These are phyloP conservation scores for Paraphoma chrysanthemicola DNA, from an alignment of 2,329 filamentous ascomycete species.

Conservation along the genomic window DNA sequence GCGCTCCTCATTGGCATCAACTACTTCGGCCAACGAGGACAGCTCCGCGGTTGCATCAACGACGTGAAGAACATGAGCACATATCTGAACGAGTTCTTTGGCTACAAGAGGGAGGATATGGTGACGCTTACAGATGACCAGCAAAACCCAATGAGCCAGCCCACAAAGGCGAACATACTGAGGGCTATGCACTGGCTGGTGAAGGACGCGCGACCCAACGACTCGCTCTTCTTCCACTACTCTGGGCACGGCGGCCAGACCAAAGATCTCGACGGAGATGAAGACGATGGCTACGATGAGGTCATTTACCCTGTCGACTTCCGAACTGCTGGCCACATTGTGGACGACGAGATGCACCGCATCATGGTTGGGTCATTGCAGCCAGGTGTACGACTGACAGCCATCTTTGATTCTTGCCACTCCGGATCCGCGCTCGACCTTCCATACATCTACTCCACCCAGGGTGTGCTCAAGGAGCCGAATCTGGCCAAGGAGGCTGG, in stretches of 20 bases:
- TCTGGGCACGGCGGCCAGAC: constrained; percentile 87
- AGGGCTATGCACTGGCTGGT: constrained; percentile 98
- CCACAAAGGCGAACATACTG: constrained; percentile 93
- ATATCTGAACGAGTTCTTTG: constrained; percentile 87
- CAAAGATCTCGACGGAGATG: constrained; percentile 78
- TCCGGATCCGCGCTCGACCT: constrained; percentile 79
- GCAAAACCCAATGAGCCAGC: constrained; percentile 96
- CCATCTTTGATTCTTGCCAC: constrained; percentile 84
- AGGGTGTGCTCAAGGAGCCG: constrained; percentile 80
- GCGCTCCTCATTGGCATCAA: constrained; percentile 94
- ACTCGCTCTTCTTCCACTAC: constrained; percentile 97
- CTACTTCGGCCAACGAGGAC: constrained; percentile 91
- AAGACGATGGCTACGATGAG: constrained; percentile 82
- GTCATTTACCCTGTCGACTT: constrained; percentile 87
- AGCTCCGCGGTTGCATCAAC: constrained; percentile 93
- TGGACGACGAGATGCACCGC: constrained; percentile 82
- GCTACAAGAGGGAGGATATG: constrained; percentile 96
- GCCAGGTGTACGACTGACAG: constrained; percentile 82
- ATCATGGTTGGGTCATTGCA: constrained; percentile 80
- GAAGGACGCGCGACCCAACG: constrained; percentile 89
- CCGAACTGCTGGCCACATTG: constrained; percentile 78
- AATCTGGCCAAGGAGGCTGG: constrained; percentile 82
- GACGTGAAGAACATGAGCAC: constrained; percentile 97
- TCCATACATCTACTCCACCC: constrained; percentile 81
- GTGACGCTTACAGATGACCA: constrained; percentile 95